Evolutionary conservation across 805 yeast genomes (phyloP), one percentile per base, ranked within the genome.

Genomic region (Kodamaea kakaduensis): DNA sequence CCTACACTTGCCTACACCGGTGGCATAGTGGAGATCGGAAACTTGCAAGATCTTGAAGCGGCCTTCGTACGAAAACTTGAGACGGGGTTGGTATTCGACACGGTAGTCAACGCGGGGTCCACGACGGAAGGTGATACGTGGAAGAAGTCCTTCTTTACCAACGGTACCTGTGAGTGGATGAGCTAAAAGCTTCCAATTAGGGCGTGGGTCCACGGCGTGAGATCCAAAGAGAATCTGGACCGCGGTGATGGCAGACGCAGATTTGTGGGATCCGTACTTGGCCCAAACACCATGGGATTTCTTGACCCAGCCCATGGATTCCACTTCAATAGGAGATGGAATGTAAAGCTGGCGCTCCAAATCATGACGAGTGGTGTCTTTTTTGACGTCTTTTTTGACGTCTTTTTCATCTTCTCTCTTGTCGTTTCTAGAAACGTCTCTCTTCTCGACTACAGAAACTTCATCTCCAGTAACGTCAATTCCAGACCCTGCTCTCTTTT

Each of bases 21-120:
- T 83, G n/a, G 93, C 73, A 54, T 84, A 81, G 59, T 93, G 98
- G 38, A 90, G 64, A 56, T 93, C 97, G 0, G 97, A 95, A 4
- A 90, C 76, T 58, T 93, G 98, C 8, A 87, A 59, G 26, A 93
- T 81, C 56, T 84, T 90, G 59, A 81, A 85, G 36, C 67, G 72
- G 4, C 77, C 77, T 14, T 70, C 51, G 2, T 59, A 42, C 8
- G 59, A 47, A 10, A 70, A 51, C 32, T 62, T 59, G 26, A 77
- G 56, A 5, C 38, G 36, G 3, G 67, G 63, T 21, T 50, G 46
- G 37, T 37, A 46, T 47, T 50, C 33, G 41, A 42, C 32, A 19
- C 47, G 47, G 45, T 58, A 61, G 38, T 60, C 56, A 10, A 53
- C 25, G 33, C 47, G 55, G 6, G 59, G 55, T 5, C 73, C 69